Conservation (phyloP, 1,284 basidiomycete genomes). For the Pterula multifida region DNA sequence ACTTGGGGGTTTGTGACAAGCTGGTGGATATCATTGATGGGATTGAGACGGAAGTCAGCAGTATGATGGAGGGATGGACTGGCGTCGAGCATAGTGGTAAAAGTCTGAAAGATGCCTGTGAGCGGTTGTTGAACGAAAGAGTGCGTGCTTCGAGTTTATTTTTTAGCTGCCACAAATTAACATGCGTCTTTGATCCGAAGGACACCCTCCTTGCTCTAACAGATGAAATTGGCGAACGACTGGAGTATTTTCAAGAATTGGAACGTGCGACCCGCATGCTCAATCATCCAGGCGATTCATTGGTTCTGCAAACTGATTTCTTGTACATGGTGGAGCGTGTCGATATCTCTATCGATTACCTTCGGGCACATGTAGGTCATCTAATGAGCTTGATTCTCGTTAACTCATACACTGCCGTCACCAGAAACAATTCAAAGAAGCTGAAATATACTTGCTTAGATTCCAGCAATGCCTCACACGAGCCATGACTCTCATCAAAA, state of each 20-base stretch:
- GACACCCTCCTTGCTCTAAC: conserved; percentile 70
- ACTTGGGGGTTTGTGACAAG: conserved; percentile 65
- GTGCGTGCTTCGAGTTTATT: conserved; percentile 26
- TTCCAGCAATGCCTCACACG: conserved; percentile 95
- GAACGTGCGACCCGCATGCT: conserved; percentile 84
- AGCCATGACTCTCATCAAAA: conserved; percentile 91
- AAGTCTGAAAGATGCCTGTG: conserved; percentile 83
- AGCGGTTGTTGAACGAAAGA: conserved; percentile 77
- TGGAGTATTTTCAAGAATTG: conserved; percentile 88
- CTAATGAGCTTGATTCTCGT: neutral
- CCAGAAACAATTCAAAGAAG: conserved; percentile 81
- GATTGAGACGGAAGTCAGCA: conserved; percentile 61
- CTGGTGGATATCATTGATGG: conserved; percentile 59
- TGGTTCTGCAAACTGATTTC: conserved; percentile 83
- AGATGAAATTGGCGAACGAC: conserved; percentile 61
- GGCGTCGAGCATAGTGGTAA: conserved; percentile 82
- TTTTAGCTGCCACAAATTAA: neutral
- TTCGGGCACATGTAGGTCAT: conserved; percentile 68
- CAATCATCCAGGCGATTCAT: conserved; percentile 82
- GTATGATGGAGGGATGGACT: conserved; percentile 73
- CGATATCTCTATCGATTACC: conserved; percentile 83
- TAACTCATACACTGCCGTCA: conserved; percentile 7
- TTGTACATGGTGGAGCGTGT: conserved; percentile 89
- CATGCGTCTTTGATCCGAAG: conserved; percentile 19
- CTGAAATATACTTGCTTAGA: conserved; percentile 82